phyloP scores from a whole-genome alignment of 2,329 filamentous ascomycete species.

The Penicillium expansum region DNA sequence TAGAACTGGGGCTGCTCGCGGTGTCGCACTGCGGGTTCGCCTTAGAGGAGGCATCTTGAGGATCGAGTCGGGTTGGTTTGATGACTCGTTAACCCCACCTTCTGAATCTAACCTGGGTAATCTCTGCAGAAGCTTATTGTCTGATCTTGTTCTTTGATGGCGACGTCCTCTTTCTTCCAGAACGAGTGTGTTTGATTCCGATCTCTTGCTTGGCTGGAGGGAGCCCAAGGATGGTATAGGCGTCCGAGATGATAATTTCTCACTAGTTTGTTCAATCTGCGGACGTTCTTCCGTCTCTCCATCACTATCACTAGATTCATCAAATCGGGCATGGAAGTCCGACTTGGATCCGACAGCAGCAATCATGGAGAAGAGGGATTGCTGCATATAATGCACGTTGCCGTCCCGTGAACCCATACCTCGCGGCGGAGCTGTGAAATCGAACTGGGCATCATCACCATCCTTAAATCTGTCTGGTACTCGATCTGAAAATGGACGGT shows the following conservation, averaged over 20 bases:
- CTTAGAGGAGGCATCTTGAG: slow-evolving; percentile 20
- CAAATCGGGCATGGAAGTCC: slow-evolving; percentile 78
- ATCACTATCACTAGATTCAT: slow-evolving; percentile 80
- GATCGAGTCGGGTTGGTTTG: slow-evolving; percentile 19
- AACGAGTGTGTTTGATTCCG: slow-evolving; percentile 6
- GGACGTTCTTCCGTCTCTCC: slow-evolving; percentile 44
- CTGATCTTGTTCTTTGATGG: slow-evolving; percentile 62
- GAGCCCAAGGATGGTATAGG: slow-evolving; percentile 3
- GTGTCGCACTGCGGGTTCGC: slow-evolving; percentile 36
- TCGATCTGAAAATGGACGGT: slow-evolving; percentile 48
- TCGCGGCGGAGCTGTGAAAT: slow-evolving; percentile 56
- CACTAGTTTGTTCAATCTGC: slow-evolving; percentile 10
- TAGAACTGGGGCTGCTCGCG: slow-evolving; percentile 67
- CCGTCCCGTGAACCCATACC: slow-evolving; percentile 38
- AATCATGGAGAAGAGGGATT: slow-evolving; percentile 91
- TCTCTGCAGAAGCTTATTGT: slow-evolving; percentile 58
- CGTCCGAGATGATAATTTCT: neutral
- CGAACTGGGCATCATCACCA: slow-evolving; percentile 59
- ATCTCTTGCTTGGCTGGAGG: slow-evolving; percentile 1
- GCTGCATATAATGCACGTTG: slow-evolving; percentile 71
- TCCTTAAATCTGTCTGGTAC: slow-evolving; percentile 59
- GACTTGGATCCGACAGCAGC: slow-evolving; percentile 79
- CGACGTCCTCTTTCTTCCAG: slow-evolving; percentile 41
- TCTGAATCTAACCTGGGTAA: slow-evolving; percentile 55
- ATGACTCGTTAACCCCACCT: slow-evolving; percentile 25